Conservation (phyloP, 495 filamentous ascomycete genomes). For the Evernia prunastri region DNA sequence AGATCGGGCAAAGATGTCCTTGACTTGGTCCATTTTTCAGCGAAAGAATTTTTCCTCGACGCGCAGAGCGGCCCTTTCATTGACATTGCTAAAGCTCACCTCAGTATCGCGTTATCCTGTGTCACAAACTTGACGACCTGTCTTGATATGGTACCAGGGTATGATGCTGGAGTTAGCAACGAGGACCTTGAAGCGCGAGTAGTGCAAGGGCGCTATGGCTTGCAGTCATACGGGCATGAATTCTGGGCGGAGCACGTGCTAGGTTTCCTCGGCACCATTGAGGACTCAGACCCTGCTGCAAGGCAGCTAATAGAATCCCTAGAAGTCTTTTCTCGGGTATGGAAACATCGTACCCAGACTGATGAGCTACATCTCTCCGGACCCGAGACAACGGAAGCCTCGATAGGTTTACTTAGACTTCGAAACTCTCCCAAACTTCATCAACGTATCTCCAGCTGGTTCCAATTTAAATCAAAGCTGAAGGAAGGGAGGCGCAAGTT, state of each 20-base stretch:
- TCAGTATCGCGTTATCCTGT: conserved; percentile 11
- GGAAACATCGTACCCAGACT: neutral
- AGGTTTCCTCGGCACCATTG: neutral
- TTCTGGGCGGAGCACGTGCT: conserved; percentile 17
- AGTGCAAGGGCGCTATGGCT: conserved; percentile 14
- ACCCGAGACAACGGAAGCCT: neutral
- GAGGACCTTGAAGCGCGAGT: neutral
- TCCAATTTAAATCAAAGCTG: neutral
- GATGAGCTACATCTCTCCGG: neutral
- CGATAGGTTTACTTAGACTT: neutral
- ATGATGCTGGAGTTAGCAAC: neutral
- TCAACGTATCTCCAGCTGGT: neutral
- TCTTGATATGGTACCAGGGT: conserved; percentile 6
- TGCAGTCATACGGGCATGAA: conserved; percentile 14
- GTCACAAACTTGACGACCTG: conserved; percentile 14
- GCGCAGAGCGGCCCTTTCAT: conserved; percentile 18
- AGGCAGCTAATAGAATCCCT: neutral
- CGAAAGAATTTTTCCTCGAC: conserved; percentile 17
- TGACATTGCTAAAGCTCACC: conserved; percentile 7
- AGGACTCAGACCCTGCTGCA: neutral
- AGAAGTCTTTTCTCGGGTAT: neutral
- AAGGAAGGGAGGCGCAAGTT: neutral
- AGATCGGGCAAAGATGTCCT: neutral
- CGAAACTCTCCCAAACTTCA: neutral
- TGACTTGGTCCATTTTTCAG: conserved; percentile 18